Evolutionary conservation across 441 rosid species (phyloP).

Genomic region (Melastoma candidum): DNA sequence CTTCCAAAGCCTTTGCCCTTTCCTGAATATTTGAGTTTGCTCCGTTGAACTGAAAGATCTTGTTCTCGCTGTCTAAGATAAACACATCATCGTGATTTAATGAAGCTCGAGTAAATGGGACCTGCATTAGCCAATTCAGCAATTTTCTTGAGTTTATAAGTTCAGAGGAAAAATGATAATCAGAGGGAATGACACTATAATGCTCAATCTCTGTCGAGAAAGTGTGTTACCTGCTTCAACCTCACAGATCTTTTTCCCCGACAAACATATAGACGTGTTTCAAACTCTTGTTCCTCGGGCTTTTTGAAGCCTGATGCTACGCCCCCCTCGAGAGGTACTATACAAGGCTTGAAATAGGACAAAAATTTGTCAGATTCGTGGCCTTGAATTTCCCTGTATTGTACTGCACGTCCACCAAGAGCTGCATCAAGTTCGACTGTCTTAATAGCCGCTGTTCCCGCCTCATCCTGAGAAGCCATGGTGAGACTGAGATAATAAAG

Average conservation of each 20-base stretch:
- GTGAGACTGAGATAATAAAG: too few relatives aligned
- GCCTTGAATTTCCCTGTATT: slow-evolving; percentile 94
- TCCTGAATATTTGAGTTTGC: slow-evolving; percentile 97
- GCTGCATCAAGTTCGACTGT: slow-evolving; percentile 90
- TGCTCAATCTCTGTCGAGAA: too few relatives aligned
- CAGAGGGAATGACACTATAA: too few relatives aligned
- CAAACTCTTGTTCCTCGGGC: slow-evolving; percentile 79
- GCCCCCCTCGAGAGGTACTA: slow-evolving; percentile 95
- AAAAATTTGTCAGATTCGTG: slow-evolving; percentile 94
- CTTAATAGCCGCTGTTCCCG: slow-evolving; percentile 97
- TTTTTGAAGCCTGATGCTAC: slow-evolving; percentile 87
- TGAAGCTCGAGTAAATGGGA: slow-evolving; percentile 88
- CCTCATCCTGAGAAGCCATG: slow-evolving; percentile 62
- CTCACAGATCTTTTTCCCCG: slow-evolving; percentile 82
- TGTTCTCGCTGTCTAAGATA: slow-evolving; percentile 68
- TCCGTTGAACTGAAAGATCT: slow-evolving; percentile 97
- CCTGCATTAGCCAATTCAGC: slow-evolving; percentile 34
- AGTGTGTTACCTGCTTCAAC: slow-evolving; percentile 73
- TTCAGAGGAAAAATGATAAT: slow-evolving; percentile 7
- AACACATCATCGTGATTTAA: slow-evolving; percentile 98
- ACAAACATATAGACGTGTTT: slow-evolving; percentile 82
- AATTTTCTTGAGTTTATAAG: slow-evolving; percentile 13
- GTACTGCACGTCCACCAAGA: slow-evolving; percentile 99
- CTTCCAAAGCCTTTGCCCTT: slow-evolving; percentile 98
- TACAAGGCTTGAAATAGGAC: slow-evolving; percentile 95